Base-by-base conservation (phyloP, 129 eudicot genomes). In the Centella asiatica region DNA sequence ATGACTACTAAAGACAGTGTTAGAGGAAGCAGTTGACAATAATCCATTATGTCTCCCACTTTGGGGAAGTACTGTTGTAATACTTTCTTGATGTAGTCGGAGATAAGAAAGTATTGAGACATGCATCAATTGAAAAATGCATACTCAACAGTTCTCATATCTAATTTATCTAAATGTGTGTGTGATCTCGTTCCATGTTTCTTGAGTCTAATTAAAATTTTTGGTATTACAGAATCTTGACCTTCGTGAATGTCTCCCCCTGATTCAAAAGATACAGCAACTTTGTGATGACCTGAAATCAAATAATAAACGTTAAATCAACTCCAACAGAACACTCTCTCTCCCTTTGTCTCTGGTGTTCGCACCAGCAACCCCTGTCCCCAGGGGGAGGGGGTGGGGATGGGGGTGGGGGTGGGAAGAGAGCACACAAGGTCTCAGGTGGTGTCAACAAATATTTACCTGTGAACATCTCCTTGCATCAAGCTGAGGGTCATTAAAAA, bases 381-480 rank as follows among this genome's bases (percentile, higher is more conserved):
- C 40, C 40, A 0, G 6, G 40, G 6, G 40, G 6, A 11, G 6
- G 40, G 6, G 40, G 1, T 10, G 15, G 15, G 0, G 15, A 0
- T 10, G 0, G 40, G 10, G 40, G 13, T 8, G 10, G 40, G 42
- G 0, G 42, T 10, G 14, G 42, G 0, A 0, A 7, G 7, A 45
- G 5, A 1, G 23, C 44, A 69, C 14, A 39, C 27, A 40, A 13
- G 15, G 52, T 20, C n/a, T n/a, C 12, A 7, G 47, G 32, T 4
- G 6, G 39, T n/a, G 3, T 29, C 27, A 25, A 15, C 6, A n/a
- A 24, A 36, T 1, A 57, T 60, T 53, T 65, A 90, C 98, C 95
- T 90, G 98, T 15, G 95, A 90, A 70, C 98, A 90, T 78, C 86
- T 83, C 69, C 98, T 87, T 3, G 98, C 75, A 84, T 90, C 98